Conservation (phyloP, 169 alveolate species). For the Plasmodium vivax region DNA sequence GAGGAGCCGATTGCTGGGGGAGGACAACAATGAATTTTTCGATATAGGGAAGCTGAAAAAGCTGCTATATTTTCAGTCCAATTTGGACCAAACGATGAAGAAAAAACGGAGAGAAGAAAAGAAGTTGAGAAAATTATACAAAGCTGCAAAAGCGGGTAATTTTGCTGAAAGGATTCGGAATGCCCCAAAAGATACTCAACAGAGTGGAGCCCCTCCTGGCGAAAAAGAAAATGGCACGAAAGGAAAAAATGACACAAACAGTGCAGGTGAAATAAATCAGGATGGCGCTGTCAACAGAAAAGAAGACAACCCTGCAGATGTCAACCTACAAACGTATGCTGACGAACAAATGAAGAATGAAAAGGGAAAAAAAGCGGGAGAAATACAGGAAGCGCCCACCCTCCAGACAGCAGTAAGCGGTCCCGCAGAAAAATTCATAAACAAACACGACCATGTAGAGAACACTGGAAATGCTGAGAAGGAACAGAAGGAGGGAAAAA, state of each 20-base stretch:
- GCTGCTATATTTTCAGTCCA: slow-evolving; percentile 47
- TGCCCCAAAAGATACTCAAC: slow-evolving; percentile 9
- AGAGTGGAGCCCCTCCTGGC: neutral
- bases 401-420: neutral
- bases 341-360: neutral
- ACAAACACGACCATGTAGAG: slow-evolving; percentile 24
- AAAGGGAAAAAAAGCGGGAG: neutral
- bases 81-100: slow-evolving; percentile 22
- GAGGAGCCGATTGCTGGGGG: slow-evolving; percentile 16
- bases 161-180: neutral
- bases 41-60: slow-evolving; percentile 44
- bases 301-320: neutral
- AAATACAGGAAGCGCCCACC: neutral
- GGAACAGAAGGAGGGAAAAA: neutral
- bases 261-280: slow-evolving; percentile 5
- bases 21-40: slow-evolving; percentile 12
- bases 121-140: slow-evolving; percentile 17
- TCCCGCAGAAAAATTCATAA: slow-evolving; percentile 25
- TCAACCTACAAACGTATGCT: neutral
- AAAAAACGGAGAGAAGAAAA: slow-evolving; percentile 45
- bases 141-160: slow-evolving; percentile 37
- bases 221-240: neutral
- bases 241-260: neutral
- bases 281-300: neutral
- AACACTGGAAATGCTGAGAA: neutral